Conservation (phyloP, 2,329 filamentous ascomycete species). For the Emydomyces testavorans region DNA sequence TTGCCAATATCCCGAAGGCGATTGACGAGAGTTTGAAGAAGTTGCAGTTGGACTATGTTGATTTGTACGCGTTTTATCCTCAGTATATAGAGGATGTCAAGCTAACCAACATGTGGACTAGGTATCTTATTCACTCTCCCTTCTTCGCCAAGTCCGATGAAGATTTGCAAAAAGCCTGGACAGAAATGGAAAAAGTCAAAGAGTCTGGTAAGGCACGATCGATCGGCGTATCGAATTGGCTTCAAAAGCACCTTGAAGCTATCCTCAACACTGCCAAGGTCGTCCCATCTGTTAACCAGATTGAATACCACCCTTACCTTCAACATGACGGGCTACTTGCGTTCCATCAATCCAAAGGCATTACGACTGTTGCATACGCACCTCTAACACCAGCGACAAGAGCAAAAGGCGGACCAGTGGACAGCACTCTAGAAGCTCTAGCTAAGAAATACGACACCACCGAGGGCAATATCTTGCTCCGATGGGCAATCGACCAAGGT, state of each 20-base stretch:
- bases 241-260: slow-evolving; percentile 44
- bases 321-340: slow-evolving; percentile 34
- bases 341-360: slow-evolving; percentile 33
- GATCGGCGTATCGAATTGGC: slow-evolving; percentile 54
- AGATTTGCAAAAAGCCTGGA: slow-evolving; percentile 48
- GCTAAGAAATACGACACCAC: slow-evolving; percentile 52
- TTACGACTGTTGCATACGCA: slow-evolving; percentile 33
- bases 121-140: slow-evolving; percentile 51
- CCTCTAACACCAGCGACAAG: slow-evolving; percentile 43
- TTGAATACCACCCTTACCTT: slow-evolving; percentile 39
- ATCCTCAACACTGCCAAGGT: slow-evolving; percentile 37
- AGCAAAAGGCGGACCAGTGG: slow-evolving; percentile 45
- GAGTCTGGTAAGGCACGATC: slow-evolving; percentile 46
- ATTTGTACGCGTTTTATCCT: slow-evolving; percentile 39
- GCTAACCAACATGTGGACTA: slow-evolving; percentile 19
- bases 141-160: slow-evolving; percentile 45
- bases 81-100: not conserved
- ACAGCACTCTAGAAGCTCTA: slow-evolving; percentile 40
- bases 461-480: slow-evolving; percentile 45
- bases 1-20: slow-evolving; percentile 45
- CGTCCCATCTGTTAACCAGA: slow-evolving; percentile 34
- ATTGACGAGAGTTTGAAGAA: slow-evolving; percentile 48
- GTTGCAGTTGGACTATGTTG: slow-evolving; percentile 50
- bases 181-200: slow-evolving; percentile 48
- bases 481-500: slow-evolving; percentile 53